phyloP scores from a whole-genome alignment of 768 basidiomycete genomes.

The Leccinum subtestaceum region DNA sequence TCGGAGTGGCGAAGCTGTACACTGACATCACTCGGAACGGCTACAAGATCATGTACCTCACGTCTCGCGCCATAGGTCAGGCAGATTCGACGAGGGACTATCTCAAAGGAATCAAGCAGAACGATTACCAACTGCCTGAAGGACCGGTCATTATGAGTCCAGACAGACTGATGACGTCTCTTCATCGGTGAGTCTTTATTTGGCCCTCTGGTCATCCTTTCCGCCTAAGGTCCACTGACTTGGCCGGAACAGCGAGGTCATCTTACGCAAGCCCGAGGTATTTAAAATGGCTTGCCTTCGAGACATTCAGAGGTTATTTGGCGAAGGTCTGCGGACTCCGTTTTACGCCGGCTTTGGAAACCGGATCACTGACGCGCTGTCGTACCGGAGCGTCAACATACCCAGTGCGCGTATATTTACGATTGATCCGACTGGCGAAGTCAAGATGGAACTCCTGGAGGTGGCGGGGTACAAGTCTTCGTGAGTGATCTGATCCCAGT shows the following conservation, averaged over 20 bases:
- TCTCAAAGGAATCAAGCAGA: slow-evolving; percentile 90
- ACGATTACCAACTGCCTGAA: slow-evolving; percentile 93
- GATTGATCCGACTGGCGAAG: slow-evolving; percentile 90
- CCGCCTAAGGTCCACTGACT: background rate
- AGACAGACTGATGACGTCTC: slow-evolving; percentile 87
- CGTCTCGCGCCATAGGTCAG: slow-evolving; percentile 95
- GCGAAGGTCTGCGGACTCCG: slow-evolving; percentile 63
- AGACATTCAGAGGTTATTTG: slow-evolving; percentile 91
- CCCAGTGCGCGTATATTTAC: slow-evolving; percentile 96
- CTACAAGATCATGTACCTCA: slow-evolving; percentile 97
- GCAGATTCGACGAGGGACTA: slow-evolving; percentile 96
- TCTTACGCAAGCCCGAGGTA: slow-evolving; percentile 98
- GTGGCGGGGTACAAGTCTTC: slow-evolving; percentile 96
- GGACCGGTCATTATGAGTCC: slow-evolving; percentile 99
- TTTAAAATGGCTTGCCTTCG: slow-evolving; percentile 99
- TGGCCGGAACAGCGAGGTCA: slow-evolving; percentile 71
- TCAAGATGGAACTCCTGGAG: slow-evolving; percentile 96
- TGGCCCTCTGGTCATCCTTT: background rate
- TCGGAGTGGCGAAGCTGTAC: slow-evolving; percentile 95
- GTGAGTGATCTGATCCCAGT: slow-evolving; percentile 41
- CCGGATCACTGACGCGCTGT: slow-evolving; percentile 95
- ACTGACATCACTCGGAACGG: slow-evolving; percentile 94
- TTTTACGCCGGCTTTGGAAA: slow-evolving; percentile 99
- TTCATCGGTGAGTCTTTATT: slow-evolving; percentile 71
- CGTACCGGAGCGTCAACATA: slow-evolving; percentile 94